Conservation (phyloP, 176 grass and related monocot genomes). For the Oryza nivara region DNA sequence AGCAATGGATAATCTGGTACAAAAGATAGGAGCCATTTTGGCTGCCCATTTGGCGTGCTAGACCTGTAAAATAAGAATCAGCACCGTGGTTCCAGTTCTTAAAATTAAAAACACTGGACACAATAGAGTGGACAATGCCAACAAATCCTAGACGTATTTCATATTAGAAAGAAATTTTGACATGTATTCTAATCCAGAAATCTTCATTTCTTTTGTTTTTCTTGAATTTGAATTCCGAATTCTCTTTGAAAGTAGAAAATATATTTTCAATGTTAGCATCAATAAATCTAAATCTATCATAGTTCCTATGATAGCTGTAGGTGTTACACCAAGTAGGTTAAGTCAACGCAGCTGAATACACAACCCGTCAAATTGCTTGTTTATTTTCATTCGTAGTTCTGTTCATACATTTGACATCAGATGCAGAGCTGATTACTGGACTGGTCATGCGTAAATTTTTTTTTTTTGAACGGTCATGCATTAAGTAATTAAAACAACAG, state of each 20-base stretch:
- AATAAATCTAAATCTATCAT: background rate
- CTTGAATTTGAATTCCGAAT: constrained; percentile 12
- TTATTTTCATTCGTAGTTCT: background rate
- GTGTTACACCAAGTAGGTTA: background rate
- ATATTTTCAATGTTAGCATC: background rate
- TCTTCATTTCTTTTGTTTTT: constrained; percentile 2
- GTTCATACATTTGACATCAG: constrained; percentile 1
- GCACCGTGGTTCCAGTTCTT: background rate
- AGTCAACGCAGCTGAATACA: background rate
- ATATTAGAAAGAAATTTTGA: background rate
- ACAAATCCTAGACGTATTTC: constrained; percentile 22
- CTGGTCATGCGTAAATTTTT: background rate
- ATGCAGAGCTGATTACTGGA: background rate
- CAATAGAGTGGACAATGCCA: background rate
- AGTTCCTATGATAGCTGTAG: background rate
- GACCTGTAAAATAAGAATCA: constrained; percentile 63
- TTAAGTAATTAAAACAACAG: background rate
- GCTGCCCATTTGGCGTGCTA: constrained; percentile 83
- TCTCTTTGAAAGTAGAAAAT: background rate
- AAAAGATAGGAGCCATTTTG: constrained; percentile 80
- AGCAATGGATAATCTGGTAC: constrained; percentile 91
- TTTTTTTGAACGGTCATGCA: background rate
- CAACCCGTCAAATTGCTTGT: background rate
- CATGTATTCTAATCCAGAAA: background rate
- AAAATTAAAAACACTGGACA: background rate